Evolutionary conservation across 805 yeast genomes (phyloP).

Genomic region (Saccharomycopsis vini): DNA sequence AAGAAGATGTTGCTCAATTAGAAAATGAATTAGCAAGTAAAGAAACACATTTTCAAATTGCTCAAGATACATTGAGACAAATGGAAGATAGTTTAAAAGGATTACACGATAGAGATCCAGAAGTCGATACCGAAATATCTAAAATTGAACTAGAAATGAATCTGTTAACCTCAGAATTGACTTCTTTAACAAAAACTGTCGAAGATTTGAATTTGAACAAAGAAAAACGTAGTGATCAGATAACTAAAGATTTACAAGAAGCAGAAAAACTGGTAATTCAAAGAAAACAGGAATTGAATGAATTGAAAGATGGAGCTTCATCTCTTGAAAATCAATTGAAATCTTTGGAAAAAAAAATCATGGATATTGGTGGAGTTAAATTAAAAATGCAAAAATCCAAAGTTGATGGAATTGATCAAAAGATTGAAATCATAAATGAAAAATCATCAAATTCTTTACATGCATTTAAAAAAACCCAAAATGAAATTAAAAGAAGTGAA

Average conservation of each 20-base stretch:
- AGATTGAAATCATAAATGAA: slow-evolving; percentile 49
- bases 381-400: slow-evolving; percentile 71
- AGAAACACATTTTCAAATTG: slow-evolving; percentile 45
- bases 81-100: slow-evolving; percentile 53
- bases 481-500: slow-evolving; percentile 48
- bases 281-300: slow-evolving; percentile 33
- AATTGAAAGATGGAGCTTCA: slow-evolving; percentile 44
- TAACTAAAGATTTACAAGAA: slow-evolving; percentile 30
- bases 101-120: slow-evolving; percentile 60
- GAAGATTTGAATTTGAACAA: slow-evolving; percentile 26
- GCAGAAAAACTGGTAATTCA: slow-evolving; percentile 28
- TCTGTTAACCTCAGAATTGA: slow-evolving; percentile 45
- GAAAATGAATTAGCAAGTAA: slow-evolving; percentile 41
- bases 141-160: slow-evolving; percentile 56
- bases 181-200: slow-evolving; percentile 36
- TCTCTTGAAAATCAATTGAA: slow-evolving; percentile 49
- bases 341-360: slow-evolving; percentile 61
- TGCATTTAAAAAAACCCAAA: slow-evolving; percentile 50
- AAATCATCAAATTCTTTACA: slow-evolving; percentile 50
- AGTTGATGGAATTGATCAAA: slow-evolving; percentile 66
- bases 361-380: slow-evolving; percentile 87
- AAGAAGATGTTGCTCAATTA: slow-evolving; percentile 47
- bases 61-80: slow-evolving; percentile 42
- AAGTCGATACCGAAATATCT: slow-evolving; percentile 52
- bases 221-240: no score